A percentile compares a stretch with the other conserved stretches of the same genome.
Conservation (phyloP, 805 yeast genomes). For the Monosporozyma aquatica region DNA sequence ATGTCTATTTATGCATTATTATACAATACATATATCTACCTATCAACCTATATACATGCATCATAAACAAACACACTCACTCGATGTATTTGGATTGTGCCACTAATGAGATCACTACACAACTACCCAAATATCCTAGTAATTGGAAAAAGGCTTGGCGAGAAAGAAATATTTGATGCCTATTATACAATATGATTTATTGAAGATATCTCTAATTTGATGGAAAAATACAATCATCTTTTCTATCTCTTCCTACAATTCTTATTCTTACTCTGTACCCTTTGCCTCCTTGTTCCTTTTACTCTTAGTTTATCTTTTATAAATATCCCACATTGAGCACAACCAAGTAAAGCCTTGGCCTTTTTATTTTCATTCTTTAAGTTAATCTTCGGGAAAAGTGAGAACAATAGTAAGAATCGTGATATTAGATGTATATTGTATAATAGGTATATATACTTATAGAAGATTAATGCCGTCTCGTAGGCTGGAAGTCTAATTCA, state of each 20-base stretch:
- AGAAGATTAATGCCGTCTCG: not conserved
- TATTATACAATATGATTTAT: conserved; percentile 24
- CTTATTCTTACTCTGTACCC: too few species aligned
- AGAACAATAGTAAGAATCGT: too few species aligned
- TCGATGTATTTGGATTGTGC: conserved; percentile 20
- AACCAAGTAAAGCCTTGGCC: not conserved
- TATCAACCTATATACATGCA: too few species aligned
- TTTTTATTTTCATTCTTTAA: not conserved
- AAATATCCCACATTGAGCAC: not conserved
- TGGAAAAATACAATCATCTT: conserved; percentile 22
- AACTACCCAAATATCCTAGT: conserved; percentile 29
- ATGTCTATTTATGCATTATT: not conserved
- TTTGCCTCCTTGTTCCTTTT: not conserved
- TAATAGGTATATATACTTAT: not conserved
- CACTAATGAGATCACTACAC: conserved; percentile 26
- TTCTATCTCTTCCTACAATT: not conserved
- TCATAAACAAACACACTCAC: too few species aligned
- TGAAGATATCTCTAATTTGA: conserved; percentile 29
- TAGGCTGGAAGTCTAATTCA: not conserved
- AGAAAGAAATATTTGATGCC: conserved; percentile 25
- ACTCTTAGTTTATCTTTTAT: not conserved
- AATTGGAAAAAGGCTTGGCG: conserved; percentile 30
- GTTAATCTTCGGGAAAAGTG: too few species aligned
- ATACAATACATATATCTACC: too few species aligned
- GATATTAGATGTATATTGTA: not conserved